phyloP scores from a whole-genome alignment of 2,329 filamentous ascomycete species.

The Pseudopyricularia javanii region DNA sequence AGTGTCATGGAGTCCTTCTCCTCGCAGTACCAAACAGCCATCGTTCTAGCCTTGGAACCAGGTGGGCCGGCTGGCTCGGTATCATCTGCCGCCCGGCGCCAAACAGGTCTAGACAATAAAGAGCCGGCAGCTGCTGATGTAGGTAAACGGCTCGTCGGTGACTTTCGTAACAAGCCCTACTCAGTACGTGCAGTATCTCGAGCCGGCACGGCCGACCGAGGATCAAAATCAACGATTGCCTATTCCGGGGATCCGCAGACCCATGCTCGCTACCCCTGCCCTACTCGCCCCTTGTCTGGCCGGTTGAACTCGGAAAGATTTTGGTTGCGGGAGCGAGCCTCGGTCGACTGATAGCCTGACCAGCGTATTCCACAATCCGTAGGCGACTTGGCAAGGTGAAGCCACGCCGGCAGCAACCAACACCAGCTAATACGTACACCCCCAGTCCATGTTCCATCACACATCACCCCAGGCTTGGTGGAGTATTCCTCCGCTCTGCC shows the following conservation, averaged over 20 bases:
- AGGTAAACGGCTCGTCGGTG: neutral
- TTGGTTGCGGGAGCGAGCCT: neutral
- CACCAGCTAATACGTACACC: neutral
- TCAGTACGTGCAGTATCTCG: too few species aligned
- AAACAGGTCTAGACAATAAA: too few species aligned
- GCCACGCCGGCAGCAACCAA: too few species aligned
- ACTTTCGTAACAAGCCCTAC: neutral
- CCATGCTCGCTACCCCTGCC: neutral
- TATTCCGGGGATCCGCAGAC: neutral
- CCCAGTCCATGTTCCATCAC: too few species aligned
- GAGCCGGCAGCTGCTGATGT: too few species aligned
- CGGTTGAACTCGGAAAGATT: neutral
- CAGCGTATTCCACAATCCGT: neutral
- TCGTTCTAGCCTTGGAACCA: too few species aligned
- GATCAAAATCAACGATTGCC: neutral
- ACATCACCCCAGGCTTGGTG: too few species aligned
- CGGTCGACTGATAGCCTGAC: neutral
- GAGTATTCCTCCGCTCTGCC: neutral
- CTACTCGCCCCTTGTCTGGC: neutral
- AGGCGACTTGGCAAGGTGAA: neutral
- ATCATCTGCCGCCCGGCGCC: neutral
- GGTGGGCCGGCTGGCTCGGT: neutral
- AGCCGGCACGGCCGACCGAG: neutral
- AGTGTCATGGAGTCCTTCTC: too few species aligned
- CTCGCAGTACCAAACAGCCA: too few species aligned